Base-by-base conservation (phyloP, 805 yeast species). In the Saccharomyces mikatae region DNA sequence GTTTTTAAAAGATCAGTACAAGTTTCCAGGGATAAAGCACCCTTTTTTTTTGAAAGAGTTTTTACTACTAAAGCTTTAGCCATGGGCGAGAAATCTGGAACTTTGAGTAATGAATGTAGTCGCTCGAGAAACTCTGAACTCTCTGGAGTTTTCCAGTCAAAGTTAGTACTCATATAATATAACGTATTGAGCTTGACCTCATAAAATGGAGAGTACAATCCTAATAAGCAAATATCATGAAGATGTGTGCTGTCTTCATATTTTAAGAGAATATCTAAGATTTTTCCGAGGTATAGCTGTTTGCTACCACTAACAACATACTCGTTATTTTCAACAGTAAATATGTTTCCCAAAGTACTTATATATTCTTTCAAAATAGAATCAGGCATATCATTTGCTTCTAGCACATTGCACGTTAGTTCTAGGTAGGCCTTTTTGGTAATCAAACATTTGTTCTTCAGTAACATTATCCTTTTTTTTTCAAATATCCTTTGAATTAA, bases 101-200 rank as follows among this genome's bases (percentile, higher is more conserved):
- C 61, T 0, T 59, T 47, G 1, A 74, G 63, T 4, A 73, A 53
- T 30, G 55, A 49, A 53, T 63, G 56, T 28, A 73, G 48, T n/a
- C 49, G 50, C 1, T 49, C 28, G 24, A 53, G 28, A 56, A 62
- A 52, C 22, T 47, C 47, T 24, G 50, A 32, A 14, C 58, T 55
- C 4, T 48, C 29, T 3, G 36, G 24, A 1, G 31, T 30, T 2
- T 41, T 4, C 17, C 52, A 14, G 27, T 54, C 57, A 26, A 48
- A 21, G 10, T 41, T 24, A 41, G 50, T 44, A 4, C 58, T 49
- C 41, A 74, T 63, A 54, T 69, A 74, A 0, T 68, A 58, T 17
- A 82, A 64, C 0, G 80, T 74, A 3, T 69, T 58, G 1, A 75
- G 49, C 58, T 77, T 80, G 14, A 80, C 80, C 56, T 80, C 81